Conservation (phyloP, 2,329 filamentous ascomycete species). For the Penicillium palitans region DNA sequence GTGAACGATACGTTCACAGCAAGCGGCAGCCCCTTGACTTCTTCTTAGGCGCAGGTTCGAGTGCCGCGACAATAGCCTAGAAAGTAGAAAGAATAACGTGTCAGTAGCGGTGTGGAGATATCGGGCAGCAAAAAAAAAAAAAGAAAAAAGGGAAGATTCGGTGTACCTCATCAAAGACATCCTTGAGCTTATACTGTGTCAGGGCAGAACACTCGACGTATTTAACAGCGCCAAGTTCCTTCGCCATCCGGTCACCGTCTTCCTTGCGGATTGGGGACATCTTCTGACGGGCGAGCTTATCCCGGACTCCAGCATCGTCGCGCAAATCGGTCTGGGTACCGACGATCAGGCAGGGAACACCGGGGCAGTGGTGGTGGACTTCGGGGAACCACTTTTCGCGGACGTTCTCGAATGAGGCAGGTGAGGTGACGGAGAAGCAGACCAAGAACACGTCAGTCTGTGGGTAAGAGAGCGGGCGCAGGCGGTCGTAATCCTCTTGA, state of each 20-base stretch:
- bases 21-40: conserved; percentile 67
- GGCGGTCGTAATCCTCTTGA: conserved; percentile 98
- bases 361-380: conserved; percentile 97
- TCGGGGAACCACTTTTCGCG: conserved; percentile 99
- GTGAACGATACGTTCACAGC: conserved; percentile 52
- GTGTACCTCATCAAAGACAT: conserved; percentile 94
- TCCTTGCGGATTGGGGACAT: conserved; percentile 91
- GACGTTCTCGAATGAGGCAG: conserved; percentile 98
- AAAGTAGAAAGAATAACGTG: conserved; percentile 12
- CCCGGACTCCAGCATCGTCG: conserved; percentile 80
- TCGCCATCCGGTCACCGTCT: conserved; percentile 94
- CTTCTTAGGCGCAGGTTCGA: conserved; percentile 85
- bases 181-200: conserved; percentile 98
- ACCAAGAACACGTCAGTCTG: conserved; percentile 99
- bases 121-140: conserved; percentile 3
- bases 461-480: conserved; percentile 93
- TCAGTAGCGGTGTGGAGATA: not conserved
- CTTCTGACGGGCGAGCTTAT: conserved; percentile 93
- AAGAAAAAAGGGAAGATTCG: not conserved
- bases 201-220: conserved; percentile 98
- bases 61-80: conserved; percentile 90
- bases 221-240: conserved; percentile 95
- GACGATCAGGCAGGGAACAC: conserved; percentile 95
- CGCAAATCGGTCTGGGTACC: conserved; percentile 96
- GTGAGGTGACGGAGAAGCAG: conserved; percentile 97